Evolutionary conservation across 2,329 filamentous ascomycete species (phyloP), one percentile per base, ranked within the genome.

Genomic region (Aphanocladium album): DNA sequence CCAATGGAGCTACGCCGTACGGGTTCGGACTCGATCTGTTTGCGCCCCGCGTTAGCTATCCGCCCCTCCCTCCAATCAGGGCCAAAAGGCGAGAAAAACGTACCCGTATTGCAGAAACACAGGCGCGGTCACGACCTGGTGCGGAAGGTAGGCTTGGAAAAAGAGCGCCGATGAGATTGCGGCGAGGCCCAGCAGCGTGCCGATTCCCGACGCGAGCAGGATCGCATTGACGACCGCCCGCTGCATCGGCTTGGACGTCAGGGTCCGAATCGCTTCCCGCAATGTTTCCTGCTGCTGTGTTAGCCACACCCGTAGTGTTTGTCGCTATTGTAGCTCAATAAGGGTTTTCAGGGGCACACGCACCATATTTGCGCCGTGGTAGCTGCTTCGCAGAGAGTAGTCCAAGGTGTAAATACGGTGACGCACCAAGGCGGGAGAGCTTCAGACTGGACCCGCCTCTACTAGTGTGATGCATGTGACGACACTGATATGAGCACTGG

Each of bases 71-170:
- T 39, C 41, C 25, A 35, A 52, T 11, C 25, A 11, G 47, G 23
- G n/a, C 37, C 11, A 19, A 9, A 9, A 17, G 52, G 12, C 23
- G 7, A 30, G 9, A 21, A 14, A 25, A 35, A 72, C 76, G 63
- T 70, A 84, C 82, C 83, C 81, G 72, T 86, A 86, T 69, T 86
- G 83, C 8, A 86, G 71, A 66, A 85, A 77, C 5, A 86, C 70
- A 17, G 83, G 82, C 45, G 78, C 70, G 0, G 77, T 77, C 19
- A 81, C 76, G 50, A 83, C 74, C 66, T 82, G 79, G 63, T 84
- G 78, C 1, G 83, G 83, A 1, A 86, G 74, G 64, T 83, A 84
- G 64, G 78, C 79, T 65, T 80, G 77, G 68, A 85, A 85, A 65
- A 85, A 83, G 2, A 82, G 65, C 2, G 79, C 70, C 33, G 84